Evolutionary conservation across 2,329 filamentous ascomycete genomes (phyloP).

Genomic region (Sordariomycetes sp.): DNA sequence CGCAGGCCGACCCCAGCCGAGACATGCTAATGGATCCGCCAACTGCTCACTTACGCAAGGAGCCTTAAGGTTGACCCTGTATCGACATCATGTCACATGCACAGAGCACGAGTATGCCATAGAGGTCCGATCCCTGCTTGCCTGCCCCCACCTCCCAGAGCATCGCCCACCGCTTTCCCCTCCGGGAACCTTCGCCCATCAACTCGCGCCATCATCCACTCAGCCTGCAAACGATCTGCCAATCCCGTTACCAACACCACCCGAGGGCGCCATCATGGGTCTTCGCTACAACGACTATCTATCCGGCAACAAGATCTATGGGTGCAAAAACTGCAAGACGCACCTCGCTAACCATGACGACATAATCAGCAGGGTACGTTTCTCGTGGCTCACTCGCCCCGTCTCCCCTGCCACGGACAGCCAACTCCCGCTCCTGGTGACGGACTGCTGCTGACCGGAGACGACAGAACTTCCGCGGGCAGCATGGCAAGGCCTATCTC

Average conservation of each 20-base stretch:
- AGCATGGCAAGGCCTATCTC: slow-evolving; percentile 96
- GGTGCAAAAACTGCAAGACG: slow-evolving; percentile 90
- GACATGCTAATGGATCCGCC: too few relatives aligned
- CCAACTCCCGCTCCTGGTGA: not conserved
- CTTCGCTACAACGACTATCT: slow-evolving; percentile 89
- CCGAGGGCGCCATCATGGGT: slow-evolving; percentile 55
- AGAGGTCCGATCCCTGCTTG: too few relatives aligned
- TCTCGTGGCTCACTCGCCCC: not conserved
- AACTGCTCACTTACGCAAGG: too few relatives aligned
- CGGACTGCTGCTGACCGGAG: not conserved
- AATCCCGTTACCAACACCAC: not conserved
- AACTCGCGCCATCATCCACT: too few relatives aligned
- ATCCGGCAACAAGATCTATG: slow-evolving; percentile 78
- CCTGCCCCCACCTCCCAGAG: too few relatives aligned
- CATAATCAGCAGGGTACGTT: slow-evolving; percentile 80
- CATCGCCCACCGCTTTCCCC: too few relatives aligned
- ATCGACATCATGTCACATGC: too few relatives aligned
- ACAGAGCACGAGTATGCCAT: too few relatives aligned
- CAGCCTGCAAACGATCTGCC: too few relatives aligned
- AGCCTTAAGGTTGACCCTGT: too few relatives aligned
- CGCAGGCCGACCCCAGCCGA: too few relatives aligned
- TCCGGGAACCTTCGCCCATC: too few relatives aligned
- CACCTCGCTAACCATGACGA: slow-evolving; percentile 93
- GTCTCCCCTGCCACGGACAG: not conserved
- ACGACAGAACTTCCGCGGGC: slow-evolving; percentile 85